Evolutionary conservation across 2,329 filamentous ascomycete species (phyloP), one percentile per base, ranked within the genome.

Genomic region (Fusarium lyarnte): DNA sequence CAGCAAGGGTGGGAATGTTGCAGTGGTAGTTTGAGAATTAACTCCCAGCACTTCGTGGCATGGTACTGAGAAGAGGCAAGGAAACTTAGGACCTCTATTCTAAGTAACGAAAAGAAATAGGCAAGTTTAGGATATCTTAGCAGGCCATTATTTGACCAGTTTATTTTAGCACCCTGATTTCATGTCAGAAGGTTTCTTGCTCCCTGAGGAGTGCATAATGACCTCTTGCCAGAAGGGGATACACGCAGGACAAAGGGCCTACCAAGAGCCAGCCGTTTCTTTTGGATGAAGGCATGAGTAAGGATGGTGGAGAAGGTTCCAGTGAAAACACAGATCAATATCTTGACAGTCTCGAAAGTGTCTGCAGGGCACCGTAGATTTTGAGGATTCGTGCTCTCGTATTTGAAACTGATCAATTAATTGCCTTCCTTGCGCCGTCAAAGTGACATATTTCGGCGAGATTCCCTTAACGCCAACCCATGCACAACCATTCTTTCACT

Each of bases 391-490:
- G 47, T 70, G 46, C 39, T 66, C 39, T 35, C 33, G 63, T 61
- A 35, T 60, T 64, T 74, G 53, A 49, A 49, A 54, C 67, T 66
- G 64, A 75, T 73, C 53, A 76, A 76, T 68, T 64, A 41, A 60
- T 74, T 70, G 60, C 70, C 60, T 71, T 74, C 70, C 76, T 68
- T 79, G 75, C 78, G 79, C 80, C 79, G 63, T 71, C 69, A 58
- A 67, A 74, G 73, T 64, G 62, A 73, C 59, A 74, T 66, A 76
- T 58, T 71, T 68, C 58, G 58, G 64, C 72, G 74, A 70, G 70
- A 77, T 78, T 69, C 74, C 74, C 70, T 63, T 69, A 81, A 81
- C 80, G 80, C 80, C 80, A 70, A 66, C 73, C 74, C 66, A 80
- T 80, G 78, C 76, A 76, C 64, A 69, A 73, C 51, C 54, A 47